Conservation (phyloP, 2,329 filamentous ascomycete species). For the Gremmenia infestans region DNA sequence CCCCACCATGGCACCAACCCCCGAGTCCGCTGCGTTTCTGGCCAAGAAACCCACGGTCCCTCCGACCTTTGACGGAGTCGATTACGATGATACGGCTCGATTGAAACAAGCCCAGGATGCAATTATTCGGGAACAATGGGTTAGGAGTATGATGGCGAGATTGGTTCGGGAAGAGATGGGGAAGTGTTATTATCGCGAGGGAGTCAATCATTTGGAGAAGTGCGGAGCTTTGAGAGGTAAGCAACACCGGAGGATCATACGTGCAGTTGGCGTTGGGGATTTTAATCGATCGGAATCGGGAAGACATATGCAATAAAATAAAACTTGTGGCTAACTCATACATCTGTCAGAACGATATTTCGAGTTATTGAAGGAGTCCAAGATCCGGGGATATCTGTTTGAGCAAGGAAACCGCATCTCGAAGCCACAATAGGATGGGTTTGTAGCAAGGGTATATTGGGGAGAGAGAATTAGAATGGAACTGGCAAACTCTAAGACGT, state of each 20-base stretch:
- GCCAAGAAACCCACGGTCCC: slow-evolving; percentile 78
- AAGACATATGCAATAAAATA: not conserved
- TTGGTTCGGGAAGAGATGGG: slow-evolving; percentile 76
- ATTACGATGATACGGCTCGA: slow-evolving; percentile 76
- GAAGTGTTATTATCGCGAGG: slow-evolving; percentile 81
- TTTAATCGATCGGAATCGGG: not conserved
- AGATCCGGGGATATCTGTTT: slow-evolving; percentile 74
- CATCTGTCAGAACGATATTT: slow-evolving; percentile 65
- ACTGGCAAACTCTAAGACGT: not conserved
- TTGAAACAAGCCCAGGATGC: slow-evolving; percentile 81
- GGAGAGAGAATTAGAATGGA: not conserved
- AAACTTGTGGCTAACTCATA: slow-evolving; percentile 5
- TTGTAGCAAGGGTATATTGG: not conserved
- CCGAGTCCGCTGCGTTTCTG: slow-evolving; percentile 76
- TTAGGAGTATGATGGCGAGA: slow-evolving; percentile 82
- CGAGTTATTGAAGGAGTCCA: slow-evolving; percentile 68
- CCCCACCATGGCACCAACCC: slow-evolving; percentile 62
- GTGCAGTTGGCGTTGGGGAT: not conserved
- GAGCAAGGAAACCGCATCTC: slow-evolving; percentile 71
- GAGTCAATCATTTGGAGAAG: slow-evolving; percentile 85
- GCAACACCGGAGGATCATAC: slow-evolving; percentile 26
- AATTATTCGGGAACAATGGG: slow-evolving; percentile 82
- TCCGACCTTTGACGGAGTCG: slow-evolving; percentile 79
- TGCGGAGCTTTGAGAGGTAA: slow-evolving; percentile 76
- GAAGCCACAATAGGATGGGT: slow-evolving; percentile 34